Conservation (phyloP, 306 rosid species). For the Prunus fruticosa region DNA sequence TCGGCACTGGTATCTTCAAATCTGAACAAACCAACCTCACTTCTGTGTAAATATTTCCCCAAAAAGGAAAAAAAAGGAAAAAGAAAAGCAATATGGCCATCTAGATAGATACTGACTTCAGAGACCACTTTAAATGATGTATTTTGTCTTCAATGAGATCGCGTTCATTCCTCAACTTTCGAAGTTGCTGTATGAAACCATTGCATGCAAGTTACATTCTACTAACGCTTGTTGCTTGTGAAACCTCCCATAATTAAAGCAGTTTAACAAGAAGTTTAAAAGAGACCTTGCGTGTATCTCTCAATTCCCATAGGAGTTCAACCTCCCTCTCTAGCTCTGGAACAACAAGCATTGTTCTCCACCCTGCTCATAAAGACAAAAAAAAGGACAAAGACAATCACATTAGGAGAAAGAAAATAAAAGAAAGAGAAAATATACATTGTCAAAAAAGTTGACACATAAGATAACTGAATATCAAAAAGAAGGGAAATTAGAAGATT, state of each 20-base stretch:
- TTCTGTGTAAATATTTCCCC: not conserved
- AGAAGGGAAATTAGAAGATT: constrained; percentile 19
- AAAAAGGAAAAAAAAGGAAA: not conserved
- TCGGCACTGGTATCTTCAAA: constrained; percentile 52
- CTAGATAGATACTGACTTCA: constrained; percentile 54
- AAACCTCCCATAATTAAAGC: not conserved
- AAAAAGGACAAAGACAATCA: not conserved
- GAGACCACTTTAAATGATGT: constrained; percentile 78
- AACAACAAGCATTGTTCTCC: constrained; percentile 99
- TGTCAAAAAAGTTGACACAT: not conserved
- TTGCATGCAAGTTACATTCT: not conserved
- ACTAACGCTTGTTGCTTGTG: not conserved
- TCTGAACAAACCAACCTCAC: constrained; percentile 37
- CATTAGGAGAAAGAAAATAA: not conserved
- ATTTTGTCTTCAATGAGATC: constrained; percentile 82
- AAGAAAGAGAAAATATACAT: not conserved
- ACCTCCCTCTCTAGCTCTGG: constrained; percentile 97
- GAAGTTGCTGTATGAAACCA: constrained; percentile 61
- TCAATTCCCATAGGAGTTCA: constrained; percentile 73
- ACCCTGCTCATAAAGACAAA: constrained; percentile 51
- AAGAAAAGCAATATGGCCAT: constrained; percentile 6
- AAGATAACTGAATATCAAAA: not conserved
- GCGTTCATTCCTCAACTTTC: constrained; percentile 70
- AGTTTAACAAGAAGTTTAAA: not conserved
- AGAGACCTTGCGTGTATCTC: constrained; percentile 83